phyloP scores from a whole-genome alignment of 1,284 basidiomycete species.

The Kalmanozyma brasiliensis region DNA sequence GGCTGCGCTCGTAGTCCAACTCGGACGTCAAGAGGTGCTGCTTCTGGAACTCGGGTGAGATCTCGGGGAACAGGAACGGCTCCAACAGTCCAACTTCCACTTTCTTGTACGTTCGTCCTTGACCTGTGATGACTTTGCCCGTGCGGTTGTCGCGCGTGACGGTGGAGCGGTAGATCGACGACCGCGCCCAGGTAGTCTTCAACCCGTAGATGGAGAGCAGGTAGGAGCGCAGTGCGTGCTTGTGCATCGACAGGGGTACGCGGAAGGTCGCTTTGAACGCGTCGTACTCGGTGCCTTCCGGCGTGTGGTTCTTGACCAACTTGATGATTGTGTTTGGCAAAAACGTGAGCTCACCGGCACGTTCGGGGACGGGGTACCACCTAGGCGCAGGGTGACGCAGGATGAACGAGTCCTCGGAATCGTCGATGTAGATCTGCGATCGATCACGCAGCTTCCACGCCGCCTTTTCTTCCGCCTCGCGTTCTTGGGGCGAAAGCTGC shows the following conservation, averaged over 20 bases:
- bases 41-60: slow-evolving; percentile 52
- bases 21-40: slow-evolving; percentile 51
- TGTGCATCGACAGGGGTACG: slow-evolving; percentile 82
- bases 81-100: slow-evolving; percentile 66
- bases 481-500: slow-evolving; percentile 34
- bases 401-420: slow-evolving; percentile 52
- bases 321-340: slow-evolving; percentile 87
- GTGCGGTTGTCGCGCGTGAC: slow-evolving; percentile 65
- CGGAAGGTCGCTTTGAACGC: slow-evolving; percentile 94
- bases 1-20: slow-evolving; percentile 49
- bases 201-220: slow-evolving; percentile 79
- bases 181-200: slow-evolving; percentile 90
- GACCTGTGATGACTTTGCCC: slow-evolving; percentile 71
- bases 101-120: slow-evolving; percentile 61
- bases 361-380: slow-evolving; percentile 60
- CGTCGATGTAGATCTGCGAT: slow-evolving; percentile 62
- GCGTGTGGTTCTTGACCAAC: slow-evolving; percentile 85
- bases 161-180: slow-evolving; percentile 77
- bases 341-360: slow-evolving; percentile 79
- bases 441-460: slow-evolving; percentile 64
- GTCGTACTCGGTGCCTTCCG: slow-evolving; percentile 82
- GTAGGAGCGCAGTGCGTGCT: slow-evolving; percentile 89
- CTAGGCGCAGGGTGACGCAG: slow-evolving; percentile 46
- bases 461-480: slow-evolving; percentile 50
- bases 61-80: slow-evolving; percentile 65